Evolutionary conservation across 2,329 filamentous ascomycete species (phyloP), one percentile per base, ranked within the genome.

Genomic region (Didymella arachidicola): DNA sequence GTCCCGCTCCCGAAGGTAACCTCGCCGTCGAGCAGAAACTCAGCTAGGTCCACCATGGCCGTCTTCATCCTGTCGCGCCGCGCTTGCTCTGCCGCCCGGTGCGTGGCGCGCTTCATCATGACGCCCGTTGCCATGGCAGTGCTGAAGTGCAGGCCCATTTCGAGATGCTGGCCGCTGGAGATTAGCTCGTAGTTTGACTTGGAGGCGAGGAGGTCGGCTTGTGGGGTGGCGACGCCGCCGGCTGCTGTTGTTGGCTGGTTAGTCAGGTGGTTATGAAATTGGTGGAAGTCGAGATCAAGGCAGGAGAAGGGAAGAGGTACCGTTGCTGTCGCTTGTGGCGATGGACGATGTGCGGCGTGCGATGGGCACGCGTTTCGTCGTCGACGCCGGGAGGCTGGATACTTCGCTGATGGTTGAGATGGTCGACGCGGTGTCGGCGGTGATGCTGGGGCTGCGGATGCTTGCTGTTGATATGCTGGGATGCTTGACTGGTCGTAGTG

Each of bases 51-150:
- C 1, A 72, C 68, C 70, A 72, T 72, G n/a, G 69, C 70, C 1
- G 58, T 68, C 32, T 72, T 72, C 70, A 72, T 72, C 22, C 70
- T 59, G 43, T 72, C 70, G n/a, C 70, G 68, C 11, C 70, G 68
- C 12, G 70, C 70, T n/a, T 72, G 70, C 54, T 72, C 70, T 2
- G 70, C 70, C 1, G 70, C 70, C 2, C 70, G 70, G 52, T 72
- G 70, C 6, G 69, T 72, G 0, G 70, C 70, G 39, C 70, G 68
- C 59, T 70, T 71, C 70, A 72, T 72, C 70, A 72, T 72, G 12
- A 72, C 69, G 42, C 70, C 70, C 0, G 70, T 71, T 16, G 70
- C 69, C 70, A 72, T 72, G 55, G 70, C 69, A 30, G 69, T 71
- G 55, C 69, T 72, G 48, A 72, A 72, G 55, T 72, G 70, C 26